phyloP scores from a whole-genome alignment of 2,329 filamentous ascomycete species.

The Endoconidiophora polonica region DNA sequence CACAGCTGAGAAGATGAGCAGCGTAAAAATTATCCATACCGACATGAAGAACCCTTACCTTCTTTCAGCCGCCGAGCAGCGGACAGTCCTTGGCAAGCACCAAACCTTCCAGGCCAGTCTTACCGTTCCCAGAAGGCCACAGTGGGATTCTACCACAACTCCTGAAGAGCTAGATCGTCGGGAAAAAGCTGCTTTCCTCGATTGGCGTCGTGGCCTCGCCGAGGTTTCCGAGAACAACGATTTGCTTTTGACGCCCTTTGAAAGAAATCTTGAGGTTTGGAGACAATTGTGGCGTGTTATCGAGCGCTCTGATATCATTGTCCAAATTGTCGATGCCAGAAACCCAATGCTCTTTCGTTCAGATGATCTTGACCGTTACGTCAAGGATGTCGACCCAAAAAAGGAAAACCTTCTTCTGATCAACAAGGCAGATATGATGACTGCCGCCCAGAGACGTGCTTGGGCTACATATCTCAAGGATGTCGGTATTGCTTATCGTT shows the following conservation, averaged over 20 bases:
- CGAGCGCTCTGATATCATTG: slow-evolving; percentile 83
- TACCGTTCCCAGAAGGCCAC: slow-evolving; percentile 76
- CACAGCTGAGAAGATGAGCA: slow-evolving; percentile 97
- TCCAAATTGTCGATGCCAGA: slow-evolving; percentile 95
- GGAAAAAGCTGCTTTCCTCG: slow-evolving; percentile 66
- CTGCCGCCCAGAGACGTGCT: slow-evolving; percentile 55
- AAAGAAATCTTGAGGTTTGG: slow-evolving; percentile 95
- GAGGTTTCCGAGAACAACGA: slow-evolving; percentile 90
- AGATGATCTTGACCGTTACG: slow-evolving; percentile 83
- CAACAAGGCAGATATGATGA: slow-evolving; percentile 99
- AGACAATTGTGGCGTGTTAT: slow-evolving; percentile 96
- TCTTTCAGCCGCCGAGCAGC: slow-evolving; percentile 70
- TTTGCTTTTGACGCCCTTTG: slow-evolving; percentile 91
- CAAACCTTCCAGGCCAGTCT: slow-evolving; percentile 60
- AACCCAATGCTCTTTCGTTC: slow-evolving; percentile 90
- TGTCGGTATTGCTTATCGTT: slow-evolving; percentile 74
- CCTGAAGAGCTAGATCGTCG: slow-evolving; percentile 60
- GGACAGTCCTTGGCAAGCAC: slow-evolving; percentile 62
- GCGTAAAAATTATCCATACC: slow-evolving; percentile 94
- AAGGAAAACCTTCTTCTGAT: slow-evolving; percentile 88
- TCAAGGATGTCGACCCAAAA: slow-evolving; percentile 74
- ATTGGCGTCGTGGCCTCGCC: slow-evolving; percentile 80
- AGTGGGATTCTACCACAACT: slow-evolving; percentile 78
- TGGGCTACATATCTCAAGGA: slow-evolving; percentile 81
- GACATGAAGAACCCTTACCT: slow-evolving; percentile 94